Evolutionary conservation across 345 rosid genomes (phyloP).

Genomic region (Excoecaria agallocha): DNA sequence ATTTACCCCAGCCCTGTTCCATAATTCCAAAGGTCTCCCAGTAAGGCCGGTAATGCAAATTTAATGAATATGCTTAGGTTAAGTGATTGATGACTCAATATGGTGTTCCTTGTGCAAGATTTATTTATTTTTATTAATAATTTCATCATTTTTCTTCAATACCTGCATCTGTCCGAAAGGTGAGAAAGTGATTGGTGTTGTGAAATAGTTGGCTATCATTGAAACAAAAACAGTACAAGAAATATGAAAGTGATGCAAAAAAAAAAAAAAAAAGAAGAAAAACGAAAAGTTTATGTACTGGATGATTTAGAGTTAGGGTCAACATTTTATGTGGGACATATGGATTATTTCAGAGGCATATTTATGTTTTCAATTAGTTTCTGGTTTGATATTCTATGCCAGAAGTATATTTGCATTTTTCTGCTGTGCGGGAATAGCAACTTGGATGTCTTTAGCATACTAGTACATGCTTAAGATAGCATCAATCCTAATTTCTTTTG

Average conservation of each 20-base stretch:
- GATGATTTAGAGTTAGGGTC: not conserved
- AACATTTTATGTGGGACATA: not conserved
- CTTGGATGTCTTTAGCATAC: not conserved
- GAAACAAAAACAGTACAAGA: too few relatives aligned
- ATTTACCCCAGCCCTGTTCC: constrained; percentile 46
- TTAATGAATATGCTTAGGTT: not conserved
- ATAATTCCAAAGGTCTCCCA: constrained; percentile 92
- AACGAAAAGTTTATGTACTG: not conserved
- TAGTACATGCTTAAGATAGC: too few relatives aligned
- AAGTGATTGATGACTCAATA: constrained; percentile 4
- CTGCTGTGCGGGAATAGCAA: not conserved
- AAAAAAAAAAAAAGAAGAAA: too few relatives aligned
- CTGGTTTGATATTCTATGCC: not conserved
- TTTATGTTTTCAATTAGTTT: not conserved
- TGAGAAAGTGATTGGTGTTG: too few relatives aligned
- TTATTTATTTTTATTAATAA: too few relatives aligned
- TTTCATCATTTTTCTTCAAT: too few relatives aligned
- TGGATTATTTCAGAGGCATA: not conserved
- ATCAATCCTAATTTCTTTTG: too few relatives aligned
- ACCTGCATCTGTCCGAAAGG: too few relatives aligned
- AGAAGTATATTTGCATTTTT: not conserved
- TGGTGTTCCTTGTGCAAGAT: not conserved
- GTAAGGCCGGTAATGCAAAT: constrained; percentile 54
- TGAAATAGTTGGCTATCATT: too few relatives aligned
- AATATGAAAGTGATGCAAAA: too few relatives aligned